Evolutionary conservation across 23 red algal species (phyloP).

Genomic region (Gracilaria domingensis): DNA sequence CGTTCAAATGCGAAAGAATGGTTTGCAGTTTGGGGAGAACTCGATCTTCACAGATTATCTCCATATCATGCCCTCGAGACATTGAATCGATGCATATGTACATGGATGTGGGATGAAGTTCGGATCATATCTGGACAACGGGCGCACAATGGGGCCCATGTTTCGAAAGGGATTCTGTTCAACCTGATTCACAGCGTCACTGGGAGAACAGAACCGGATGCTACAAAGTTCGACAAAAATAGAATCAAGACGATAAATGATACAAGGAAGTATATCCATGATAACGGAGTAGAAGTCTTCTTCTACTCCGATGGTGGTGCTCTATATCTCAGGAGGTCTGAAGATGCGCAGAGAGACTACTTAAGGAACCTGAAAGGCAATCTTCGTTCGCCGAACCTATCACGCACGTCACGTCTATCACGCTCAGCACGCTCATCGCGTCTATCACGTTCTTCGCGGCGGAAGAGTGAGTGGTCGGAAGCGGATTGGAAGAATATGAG

Average conservation of each 20-base stretch:
- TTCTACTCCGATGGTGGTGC: conserved; percentile 9
- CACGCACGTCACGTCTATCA: too few species aligned
- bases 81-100: not conserved
- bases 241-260: not conserved
- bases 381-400: too few species aligned
- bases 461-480: not conserved
- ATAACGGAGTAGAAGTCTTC: not conserved
- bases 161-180: conserved; percentile 24
- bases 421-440: too few species aligned
- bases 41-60: conserved; percentile 15
- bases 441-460: not conserved
- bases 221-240: not conserved
- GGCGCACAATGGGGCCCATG: not conserved
- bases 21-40: conserved; percentile 24
- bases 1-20: conserved; percentile 20
- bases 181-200: conserved; percentile 9
- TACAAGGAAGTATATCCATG: not conserved
- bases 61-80: conserved; percentile 9
- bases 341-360: conserved; percentile 4
- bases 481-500: not conserved
- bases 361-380: not conserved
- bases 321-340: not conserved
- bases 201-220: not conserved
- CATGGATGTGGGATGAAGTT: conserved; percentile 32
- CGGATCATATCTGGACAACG: conserved; percentile 11